Conservation (phyloP, 106 monocot genomes). For the Ottelia alismoides region DNA sequence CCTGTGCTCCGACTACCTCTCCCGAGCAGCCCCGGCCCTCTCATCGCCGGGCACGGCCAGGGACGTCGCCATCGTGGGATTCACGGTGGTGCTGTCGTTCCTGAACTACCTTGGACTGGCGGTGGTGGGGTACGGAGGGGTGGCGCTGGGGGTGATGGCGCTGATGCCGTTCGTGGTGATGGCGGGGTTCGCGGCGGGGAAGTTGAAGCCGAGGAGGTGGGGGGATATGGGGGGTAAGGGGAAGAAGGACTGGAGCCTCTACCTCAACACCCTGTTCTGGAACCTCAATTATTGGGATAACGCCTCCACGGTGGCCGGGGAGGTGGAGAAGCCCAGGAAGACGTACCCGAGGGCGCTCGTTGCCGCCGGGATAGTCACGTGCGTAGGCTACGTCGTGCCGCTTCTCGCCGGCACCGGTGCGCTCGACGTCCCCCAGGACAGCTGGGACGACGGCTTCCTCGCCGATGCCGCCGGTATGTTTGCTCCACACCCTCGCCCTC, state of each 20-base stretch:
- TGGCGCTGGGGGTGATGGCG: constrained; percentile 40
- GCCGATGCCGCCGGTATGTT: constrained; percentile 68
- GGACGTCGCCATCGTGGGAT: constrained; percentile 9
- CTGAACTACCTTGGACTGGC: constrained; percentile 61
- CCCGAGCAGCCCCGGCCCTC: constrained; percentile 27
- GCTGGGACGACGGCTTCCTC: constrained; percentile 57
- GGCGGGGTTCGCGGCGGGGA: constrained; percentile 34
- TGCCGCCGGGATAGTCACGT: constrained; percentile 39
- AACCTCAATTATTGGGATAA: constrained; percentile 88
- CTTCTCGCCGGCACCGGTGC: constrained; percentile 61
- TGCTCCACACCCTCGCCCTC: neutral
- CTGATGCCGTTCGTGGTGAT: constrained; percentile 52
- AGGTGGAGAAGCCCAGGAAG: constrained; percentile 56
- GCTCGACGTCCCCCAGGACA: constrained; percentile 29
- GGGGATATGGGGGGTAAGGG: neutral
- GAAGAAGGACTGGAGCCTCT: constrained; percentile 50
- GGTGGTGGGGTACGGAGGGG: constrained; percentile 56
- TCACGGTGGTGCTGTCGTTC: constrained; percentile 38
- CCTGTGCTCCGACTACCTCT: constrained; percentile 67
- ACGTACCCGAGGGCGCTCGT: constrained; percentile 63
- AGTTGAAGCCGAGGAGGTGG: constrained; percentile 38
- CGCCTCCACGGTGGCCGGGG: constrained; percentile 79
- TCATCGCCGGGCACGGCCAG: constrained; percentile 8
- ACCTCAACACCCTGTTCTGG: constrained; percentile 82
- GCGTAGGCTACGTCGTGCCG: constrained; percentile 66